Evolutionary conservation across 176 grass and related monocot genomes (phyloP), one percentile per base, ranked within the genome.

Genomic region (Oryza glaberrima): DNA sequence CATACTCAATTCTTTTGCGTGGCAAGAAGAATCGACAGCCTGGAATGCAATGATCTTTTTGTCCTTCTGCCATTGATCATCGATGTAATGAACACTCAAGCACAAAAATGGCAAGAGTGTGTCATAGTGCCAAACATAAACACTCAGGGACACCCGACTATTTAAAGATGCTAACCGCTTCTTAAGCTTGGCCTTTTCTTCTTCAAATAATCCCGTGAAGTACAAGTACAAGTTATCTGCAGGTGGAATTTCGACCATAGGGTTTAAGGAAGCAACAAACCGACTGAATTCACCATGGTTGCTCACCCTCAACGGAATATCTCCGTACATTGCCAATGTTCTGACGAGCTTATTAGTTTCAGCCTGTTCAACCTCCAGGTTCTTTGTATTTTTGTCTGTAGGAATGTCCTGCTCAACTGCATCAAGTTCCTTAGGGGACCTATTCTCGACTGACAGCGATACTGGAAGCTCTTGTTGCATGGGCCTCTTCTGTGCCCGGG

Each of bases 261-360:
- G 87, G 70, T 81, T 81, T 61, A 89, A 65, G 52, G 28, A 89
- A 89, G 65, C 22, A 64, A 77, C 51, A 43, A 81, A 63, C 88
- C 65, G 64, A 25, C 51, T 89, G 41, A 89, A 70, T 49, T 41
- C 67, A 43, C 51, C 70, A 63, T 76, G 40, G 16, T 9, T 43
- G 2, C 69, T 77, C 65, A 15, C 28, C 44, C 76, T 81, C 41
- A 23, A 81, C 75, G 77, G 87, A 67, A 51, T 5, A 28, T 76
- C 26, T 41, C 77, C 77, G 0, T 85, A 82, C 52, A 49, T 80
- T 23, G 71, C 72, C 49, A 85, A 65, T 75, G 76, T 89, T 47
- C 52, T 28, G 6, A 32, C 17, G 35, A 89, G 51, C 38, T 81
- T 70, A 28, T 48, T 2, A 13, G 65, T 17, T 56, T 32, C 51